Evolutionary conservation across 73 alveolate species (phyloP), one percentile per base, ranked within the genome.

Genomic region (Uronychia setigera): DNA sequence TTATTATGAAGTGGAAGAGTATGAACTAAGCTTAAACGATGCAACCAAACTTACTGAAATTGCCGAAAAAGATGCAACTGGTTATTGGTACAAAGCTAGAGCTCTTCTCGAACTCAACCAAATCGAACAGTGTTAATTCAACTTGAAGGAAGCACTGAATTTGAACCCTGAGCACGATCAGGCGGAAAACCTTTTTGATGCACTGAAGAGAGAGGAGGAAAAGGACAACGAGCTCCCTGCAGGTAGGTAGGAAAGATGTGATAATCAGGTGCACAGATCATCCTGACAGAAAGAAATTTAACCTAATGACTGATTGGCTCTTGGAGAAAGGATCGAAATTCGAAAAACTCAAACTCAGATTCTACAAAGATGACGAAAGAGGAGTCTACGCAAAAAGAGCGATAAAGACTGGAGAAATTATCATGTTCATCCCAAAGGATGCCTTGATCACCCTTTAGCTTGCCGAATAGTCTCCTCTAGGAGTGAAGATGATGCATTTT

Each of bases 381-480:
- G 99, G 99, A 1, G 99, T 97, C 29, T 95, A 94, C 79, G 98
- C 99, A 0, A 95, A 90, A 35, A 82, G 91, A 74, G 90, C 82
- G 29, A 91, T 97, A 30, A 80, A 86, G 82, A 92, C 86, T 60
- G 93, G 85, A 0, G 87, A 82, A 26, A 76, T 33, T 33, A 76
- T 97, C 59, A 85, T 97, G 79, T 89, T 90, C 31, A 93, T 97
- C 58, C 99, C 99, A 9, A 93, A 92, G 80, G 91, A 97, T 33
- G 97, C 96, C 78, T 88, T 97, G 81, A 97, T 97, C 74, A 95
- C 99, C 13, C 94, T 97, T 31, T 99, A 97, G 80, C 89, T 97
- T 97, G 99, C 99, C 13, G 87, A 94, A 77, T 95, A 83, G 67
- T 85, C 98, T 58, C 91, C 95, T 26, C 85, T 95, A 30, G 99